Percentiles rank a stretch among this genome's conserved stretches.
Evolutionary conservation across 371 early-diverging fungal species (phyloP).

Genomic region (Syncephalastrum monosporum): DNA sequence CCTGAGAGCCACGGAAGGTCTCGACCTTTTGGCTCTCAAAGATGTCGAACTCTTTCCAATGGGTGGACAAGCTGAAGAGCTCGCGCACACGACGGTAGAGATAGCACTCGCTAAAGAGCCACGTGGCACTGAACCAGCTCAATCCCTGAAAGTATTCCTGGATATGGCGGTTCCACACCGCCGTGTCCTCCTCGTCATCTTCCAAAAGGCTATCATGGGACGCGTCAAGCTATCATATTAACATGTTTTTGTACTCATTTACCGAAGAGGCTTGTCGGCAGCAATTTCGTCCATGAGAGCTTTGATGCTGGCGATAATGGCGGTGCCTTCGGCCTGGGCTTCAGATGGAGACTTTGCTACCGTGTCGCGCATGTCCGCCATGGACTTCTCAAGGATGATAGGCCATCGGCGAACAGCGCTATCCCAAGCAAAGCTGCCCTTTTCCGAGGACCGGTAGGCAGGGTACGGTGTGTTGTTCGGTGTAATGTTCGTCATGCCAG

Average conservation of each 20-base stretch:
- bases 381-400: constrained; percentile 76
- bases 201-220: constrained; percentile 45
- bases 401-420: constrained; percentile 81
- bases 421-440: constrained; percentile 74
- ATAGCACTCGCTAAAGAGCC: constrained; percentile 82
- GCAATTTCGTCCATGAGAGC: constrained; percentile 69
- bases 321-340: constrained; percentile 60
- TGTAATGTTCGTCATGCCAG: constrained; percentile 28
- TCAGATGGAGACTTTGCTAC: constrained; percentile 23
- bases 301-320: constrained; percentile 58
- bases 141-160: constrained; percentile 44
- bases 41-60: constrained; percentile 75
- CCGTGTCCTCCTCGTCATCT: constrained; percentile 59
- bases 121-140: constrained; percentile 75
- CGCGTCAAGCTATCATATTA: neutral
- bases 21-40: constrained; percentile 70
- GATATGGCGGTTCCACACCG: constrained; percentile 65
- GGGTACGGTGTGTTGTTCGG: constrained; percentile 67
- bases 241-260: constrained; percentile 2
- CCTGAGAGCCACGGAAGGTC: constrained; percentile 65
- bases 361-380: constrained; percentile 60
- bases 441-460: constrained; percentile 63
- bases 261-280: constrained; percentile 63
- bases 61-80: constrained; percentile 50
- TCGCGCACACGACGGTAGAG: constrained; percentile 78